Percentiles rank a stretch among this genome's conserved stretches.
Conservation (phyloP, 805 yeast species). For the Myxozyma lipomycoides region DNA sequence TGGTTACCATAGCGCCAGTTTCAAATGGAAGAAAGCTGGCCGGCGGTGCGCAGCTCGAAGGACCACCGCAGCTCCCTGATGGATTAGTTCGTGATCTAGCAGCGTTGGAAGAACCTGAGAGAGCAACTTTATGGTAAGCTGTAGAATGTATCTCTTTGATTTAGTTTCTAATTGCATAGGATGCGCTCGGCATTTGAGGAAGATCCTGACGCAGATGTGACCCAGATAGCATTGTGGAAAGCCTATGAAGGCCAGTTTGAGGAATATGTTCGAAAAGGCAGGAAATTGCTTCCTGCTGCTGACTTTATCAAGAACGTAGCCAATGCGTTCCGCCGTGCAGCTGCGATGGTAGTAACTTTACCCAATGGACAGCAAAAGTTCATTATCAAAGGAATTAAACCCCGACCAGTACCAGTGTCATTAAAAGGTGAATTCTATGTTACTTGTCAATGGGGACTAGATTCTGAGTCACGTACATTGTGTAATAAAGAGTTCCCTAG, state of each 20-base stretch:
- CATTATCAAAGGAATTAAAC: conserved; percentile 90
- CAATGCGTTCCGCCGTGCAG: conserved; percentile 67
- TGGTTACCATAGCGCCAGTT: not conserved
- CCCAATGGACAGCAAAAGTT: conserved; percentile 69
- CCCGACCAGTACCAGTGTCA: conserved; percentile 50
- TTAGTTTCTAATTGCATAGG: conserved; percentile 4
- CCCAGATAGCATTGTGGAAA: conserved; percentile 94
- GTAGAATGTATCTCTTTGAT: too few relatives aligned
- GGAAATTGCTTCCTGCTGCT: conserved; percentile 81
- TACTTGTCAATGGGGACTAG: conserved; percentile 27
- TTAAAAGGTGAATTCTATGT: conserved; percentile 29
- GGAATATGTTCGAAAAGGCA: conserved; percentile 49
- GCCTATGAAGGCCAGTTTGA: conserved; percentile 86
- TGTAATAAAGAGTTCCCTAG: conserved; percentile 16
- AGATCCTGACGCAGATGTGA: conserved; percentile 72
- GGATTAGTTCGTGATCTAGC: conserved; percentile 58
- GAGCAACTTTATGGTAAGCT: conserved; percentile 79
- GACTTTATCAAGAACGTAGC: conserved; percentile 94
- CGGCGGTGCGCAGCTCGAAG: conserved; percentile 61
- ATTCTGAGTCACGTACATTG: not conserved
- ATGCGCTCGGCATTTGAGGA: conserved; percentile 87
- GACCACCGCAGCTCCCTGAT: conserved; percentile 57
- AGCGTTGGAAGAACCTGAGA: conserved; percentile 70
- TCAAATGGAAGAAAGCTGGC: too few relatives aligned
- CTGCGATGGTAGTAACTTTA: conserved; percentile 83